Percentiles rank a stretch among this genome's conserved stretches.
phyloP scores from a whole-genome alignment of 2,329 filamentous ascomycete genomes.

The Pestalotiopsis fici region DNA sequence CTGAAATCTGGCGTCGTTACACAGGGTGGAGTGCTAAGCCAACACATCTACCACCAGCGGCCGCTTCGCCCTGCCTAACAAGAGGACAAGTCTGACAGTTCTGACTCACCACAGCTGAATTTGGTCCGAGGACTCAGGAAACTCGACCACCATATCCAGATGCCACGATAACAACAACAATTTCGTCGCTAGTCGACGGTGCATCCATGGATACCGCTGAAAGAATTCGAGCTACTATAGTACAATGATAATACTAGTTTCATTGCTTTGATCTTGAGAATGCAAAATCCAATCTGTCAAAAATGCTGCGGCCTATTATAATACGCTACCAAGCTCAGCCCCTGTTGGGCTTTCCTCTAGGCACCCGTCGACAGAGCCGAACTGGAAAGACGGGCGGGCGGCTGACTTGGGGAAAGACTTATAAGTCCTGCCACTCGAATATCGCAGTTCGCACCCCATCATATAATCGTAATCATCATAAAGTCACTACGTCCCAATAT shows the following conservation, averaged over 20 bases:
- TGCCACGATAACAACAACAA: not conserved
- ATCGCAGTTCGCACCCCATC: too few relatives aligned
- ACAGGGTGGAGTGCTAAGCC: not conserved
- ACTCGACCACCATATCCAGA: too few relatives aligned
- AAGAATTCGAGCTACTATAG: not conserved
- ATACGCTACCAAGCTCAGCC: not conserved
- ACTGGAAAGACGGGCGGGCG: not conserved
- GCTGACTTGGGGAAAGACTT: not conserved
- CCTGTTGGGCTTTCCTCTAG: conserved; percentile 1
- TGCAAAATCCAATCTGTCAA: not conserved
- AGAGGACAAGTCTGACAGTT: not conserved
- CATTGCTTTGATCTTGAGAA: not conserved
- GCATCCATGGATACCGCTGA: not conserved
- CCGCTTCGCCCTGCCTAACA: not conserved
- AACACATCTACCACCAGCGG: not conserved
- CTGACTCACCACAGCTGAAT: not conserved
- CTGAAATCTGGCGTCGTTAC: not conserved
- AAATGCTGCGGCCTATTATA: not conserved
- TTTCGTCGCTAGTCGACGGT: not conserved
- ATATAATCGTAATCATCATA: not conserved
- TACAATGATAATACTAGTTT: not conserved
- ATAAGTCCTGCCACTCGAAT: not conserved
- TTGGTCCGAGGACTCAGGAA: not conserved
- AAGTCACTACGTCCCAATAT: not conserved
- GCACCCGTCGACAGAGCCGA: not conserved